A percentile compares a stretch with the other conserved stretches of the same genome.
phyloP scores from a whole-genome alignment of 345 rosid genomes.

The Barbarea vulgaris region DNA sequence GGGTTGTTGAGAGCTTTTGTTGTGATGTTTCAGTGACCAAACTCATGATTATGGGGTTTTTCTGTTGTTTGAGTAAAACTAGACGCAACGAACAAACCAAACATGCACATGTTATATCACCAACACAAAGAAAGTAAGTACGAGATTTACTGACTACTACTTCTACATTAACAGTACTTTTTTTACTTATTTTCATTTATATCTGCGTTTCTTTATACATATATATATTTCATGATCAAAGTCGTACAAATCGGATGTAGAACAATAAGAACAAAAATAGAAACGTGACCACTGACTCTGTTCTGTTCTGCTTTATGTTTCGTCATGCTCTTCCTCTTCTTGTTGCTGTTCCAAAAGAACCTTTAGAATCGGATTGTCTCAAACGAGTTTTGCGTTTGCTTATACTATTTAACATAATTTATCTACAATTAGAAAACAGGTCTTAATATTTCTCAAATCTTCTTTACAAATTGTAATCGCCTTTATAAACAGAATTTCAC shows the following conservation, averaged over 20 bases:
- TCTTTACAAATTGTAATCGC: background rate
- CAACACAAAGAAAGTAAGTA: conserved; percentile 32
- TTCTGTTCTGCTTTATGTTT: background rate
- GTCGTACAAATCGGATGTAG: conserved; percentile 10
- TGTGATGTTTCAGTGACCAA: conserved; percentile 42
- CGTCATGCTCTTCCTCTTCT: conserved; percentile 10
- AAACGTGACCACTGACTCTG: conserved; percentile 20
- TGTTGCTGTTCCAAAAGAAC: background rate
- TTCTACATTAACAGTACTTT: conserved; percentile 34
- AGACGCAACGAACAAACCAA: conserved; percentile 42
- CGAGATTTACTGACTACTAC: conserved; percentile 33
- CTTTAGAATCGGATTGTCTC: background rate
- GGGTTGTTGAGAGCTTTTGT: conserved; percentile 33
- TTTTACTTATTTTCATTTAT: background rate
- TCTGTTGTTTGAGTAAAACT: conserved; percentile 39
- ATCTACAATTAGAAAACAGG: background rate
- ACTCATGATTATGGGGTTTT: conserved; percentile 30
- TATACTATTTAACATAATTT: background rate
- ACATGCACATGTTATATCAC: conserved; percentile 45
- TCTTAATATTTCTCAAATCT: background rate
- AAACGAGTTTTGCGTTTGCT: background rate
- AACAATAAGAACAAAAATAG: conserved; percentile 5
- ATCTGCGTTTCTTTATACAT: background rate
- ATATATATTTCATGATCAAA: background rate
- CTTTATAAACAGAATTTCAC: background rate